Percentiles rank a stretch among this genome's conserved stretches.
Conservation (phyloP, 2,329 filamentous ascomycete species). For the Zymoseptoria crescenta region DNA sequence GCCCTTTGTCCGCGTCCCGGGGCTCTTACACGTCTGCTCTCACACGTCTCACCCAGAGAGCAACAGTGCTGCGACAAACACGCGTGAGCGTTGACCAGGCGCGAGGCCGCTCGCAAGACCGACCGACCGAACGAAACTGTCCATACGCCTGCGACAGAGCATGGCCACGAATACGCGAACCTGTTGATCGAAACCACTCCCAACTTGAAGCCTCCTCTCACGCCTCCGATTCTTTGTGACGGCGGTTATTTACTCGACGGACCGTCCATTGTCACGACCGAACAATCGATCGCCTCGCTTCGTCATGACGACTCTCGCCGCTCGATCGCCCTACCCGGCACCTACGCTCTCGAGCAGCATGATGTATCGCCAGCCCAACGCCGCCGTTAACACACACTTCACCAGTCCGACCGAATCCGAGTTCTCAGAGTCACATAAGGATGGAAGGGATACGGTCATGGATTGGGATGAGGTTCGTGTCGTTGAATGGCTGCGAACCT, state of each 20-base stretch:
- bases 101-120: background rate
- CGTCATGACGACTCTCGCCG: conserved; percentile 68
- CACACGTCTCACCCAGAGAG: background rate
- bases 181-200: background rate
- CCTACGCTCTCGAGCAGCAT: conserved; percentile 28
- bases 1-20: background rate
- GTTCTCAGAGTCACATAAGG: conserved; percentile 69
- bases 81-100: background rate
- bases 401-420: conserved; percentile 86
- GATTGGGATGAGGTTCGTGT: conserved; percentile 87
- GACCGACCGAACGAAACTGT: background rate
- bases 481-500: conserved; percentile 79
- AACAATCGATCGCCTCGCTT: background rate
- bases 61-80: background rate
- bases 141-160: background rate
- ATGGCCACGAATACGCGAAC: background rate
- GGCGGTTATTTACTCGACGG: background rate
- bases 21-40: background rate
- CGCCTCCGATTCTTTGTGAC: background rate
- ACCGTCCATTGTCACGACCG: conserved; percentile 4
- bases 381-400: conserved; percentile 38
- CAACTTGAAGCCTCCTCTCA: background rate
- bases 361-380: conserved; percentile 12
- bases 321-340: conserved; percentile 62
- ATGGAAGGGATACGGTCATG: conserved; percentile 32